These are phyloP conservation scores for Tolypocladium ophioglossoides DNA, from an alignment of 2,329 filamentous ascomycete genomes.

Conservation along the genomic window DNA sequence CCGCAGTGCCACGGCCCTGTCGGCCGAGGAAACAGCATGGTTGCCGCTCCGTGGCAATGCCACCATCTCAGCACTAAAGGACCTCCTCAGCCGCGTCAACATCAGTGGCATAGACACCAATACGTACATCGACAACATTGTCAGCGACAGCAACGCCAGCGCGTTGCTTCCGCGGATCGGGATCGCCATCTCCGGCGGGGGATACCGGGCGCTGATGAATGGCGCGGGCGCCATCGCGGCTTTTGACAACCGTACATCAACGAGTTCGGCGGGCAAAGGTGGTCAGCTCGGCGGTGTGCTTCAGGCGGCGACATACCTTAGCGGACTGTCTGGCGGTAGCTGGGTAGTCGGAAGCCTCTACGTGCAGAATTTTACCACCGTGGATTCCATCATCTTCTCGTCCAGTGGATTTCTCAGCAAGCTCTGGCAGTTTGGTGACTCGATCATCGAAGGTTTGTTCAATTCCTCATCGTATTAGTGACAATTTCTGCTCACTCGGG, in stretches of 20 bases:
- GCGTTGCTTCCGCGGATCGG: constrained; percentile 39
- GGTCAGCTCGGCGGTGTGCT: constrained; percentile 56
- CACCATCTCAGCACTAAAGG: constrained; percentile 7
- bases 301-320: constrained; percentile 64
- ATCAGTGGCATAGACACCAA: constrained; percentile 7
- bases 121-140: constrained; percentile 7
- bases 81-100: constrained; percentile 7
- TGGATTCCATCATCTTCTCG: constrained; percentile 29
- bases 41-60: constrained; percentile 7
- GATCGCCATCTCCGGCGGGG: constrained; percentile 67
- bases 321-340: constrained; percentile 63
- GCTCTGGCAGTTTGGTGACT: constrained; percentile 25
- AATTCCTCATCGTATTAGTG: neutral
- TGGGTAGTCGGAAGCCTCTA: constrained; percentile 69
- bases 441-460: constrained; percentile 22
- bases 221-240: constrained; percentile 65
- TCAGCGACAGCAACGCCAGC: neutral
- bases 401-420: constrained; percentile 16
- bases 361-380: constrained; percentile 64
- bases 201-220: constrained; percentile 68
- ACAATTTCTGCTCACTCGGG: neutral
- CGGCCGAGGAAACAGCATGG: constrained; percentile 9
- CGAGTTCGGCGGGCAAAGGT: constrained; percentile 38
- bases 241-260: constrained; percentile 54
- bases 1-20: constrained; percentile 7